phyloP scores from a whole-genome alignment of 2,329 filamentous ascomycete species.

The Parastagonospora avenae region DNA sequence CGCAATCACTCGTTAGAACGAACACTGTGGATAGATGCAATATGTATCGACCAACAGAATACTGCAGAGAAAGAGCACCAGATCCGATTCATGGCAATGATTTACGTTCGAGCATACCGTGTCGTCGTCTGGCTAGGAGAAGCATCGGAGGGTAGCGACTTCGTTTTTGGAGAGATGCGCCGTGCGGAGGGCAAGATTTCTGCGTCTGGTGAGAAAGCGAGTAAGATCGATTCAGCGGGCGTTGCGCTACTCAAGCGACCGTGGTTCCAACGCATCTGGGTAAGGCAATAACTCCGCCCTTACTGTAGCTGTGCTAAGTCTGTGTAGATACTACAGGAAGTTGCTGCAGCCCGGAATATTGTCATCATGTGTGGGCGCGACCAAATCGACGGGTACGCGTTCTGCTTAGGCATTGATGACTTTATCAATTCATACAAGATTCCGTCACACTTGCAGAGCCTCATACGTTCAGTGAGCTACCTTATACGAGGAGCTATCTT shows the following conservation, averaged over 20 bases:
- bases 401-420: slow-evolving; percentile 16
- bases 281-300: background rate
- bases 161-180: slow-evolving; percentile 15
- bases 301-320: background rate
- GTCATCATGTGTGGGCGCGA: slow-evolving; percentile 16
- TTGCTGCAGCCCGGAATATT: slow-evolving; percentile 21
- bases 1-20: slow-evolving; percentile 9
- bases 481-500: slow-evolving; percentile 19
- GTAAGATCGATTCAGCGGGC: slow-evolving; percentile 3
- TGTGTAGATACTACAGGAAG: slow-evolving; percentile 21
- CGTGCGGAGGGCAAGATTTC: slow-evolving; percentile 5
- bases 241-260: slow-evolving; percentile 15
- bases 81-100: slow-evolving; percentile 16
- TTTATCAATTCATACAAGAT: background rate
- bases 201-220: slow-evolving; percentile 2
- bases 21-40: slow-evolving; percentile 13
- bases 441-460: slow-evolving; percentile 8
- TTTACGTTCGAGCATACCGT: slow-evolving; percentile 15
- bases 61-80: slow-evolving; percentile 13
- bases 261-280: slow-evolving; percentile 28
- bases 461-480: slow-evolving; percentile 12
- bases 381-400: slow-evolving; percentile 18
- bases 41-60: slow-evolving; percentile 7
- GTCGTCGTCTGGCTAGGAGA: slow-evolving; percentile 22
- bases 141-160: slow-evolving; percentile 10